Evolutionary conservation across 306 rosid genomes (phyloP).

Genomic region (Myrica gale): DNA sequence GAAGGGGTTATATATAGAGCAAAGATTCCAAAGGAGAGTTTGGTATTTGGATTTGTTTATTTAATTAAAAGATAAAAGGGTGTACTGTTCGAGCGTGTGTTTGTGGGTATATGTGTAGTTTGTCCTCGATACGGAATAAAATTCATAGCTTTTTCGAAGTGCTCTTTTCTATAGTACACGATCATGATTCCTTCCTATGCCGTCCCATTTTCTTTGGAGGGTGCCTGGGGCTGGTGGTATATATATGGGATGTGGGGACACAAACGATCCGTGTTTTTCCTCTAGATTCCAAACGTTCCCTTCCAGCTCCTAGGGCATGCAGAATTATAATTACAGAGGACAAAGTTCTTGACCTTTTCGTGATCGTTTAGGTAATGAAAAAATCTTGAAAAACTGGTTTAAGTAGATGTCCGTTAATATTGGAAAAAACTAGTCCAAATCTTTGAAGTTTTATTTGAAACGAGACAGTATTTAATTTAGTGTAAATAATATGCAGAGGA

Average conservation of each 20-base stretch:
- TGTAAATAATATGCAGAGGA: too few relatives aligned
- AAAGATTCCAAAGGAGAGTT: constrained; percentile 5
- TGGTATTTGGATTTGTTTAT: not conserved
- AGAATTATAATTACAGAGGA: too few relatives aligned
- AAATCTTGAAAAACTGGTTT: too few relatives aligned
- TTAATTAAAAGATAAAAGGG: not conserved
- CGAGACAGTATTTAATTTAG: too few relatives aligned
- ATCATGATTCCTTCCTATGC: not conserved
- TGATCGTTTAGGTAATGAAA: too few relatives aligned
- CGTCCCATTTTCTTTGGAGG: not conserved
- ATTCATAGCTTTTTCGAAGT: not conserved
- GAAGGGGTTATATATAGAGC: constrained; percentile 5
- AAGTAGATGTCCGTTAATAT: too few relatives aligned
- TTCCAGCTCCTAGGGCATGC: not conserved
- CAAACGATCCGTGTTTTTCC: not conserved
- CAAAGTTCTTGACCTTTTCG: not conserved
- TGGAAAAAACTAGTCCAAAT: too few relatives aligned
- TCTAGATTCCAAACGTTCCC: not conserved
- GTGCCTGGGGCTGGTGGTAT: not conserved
- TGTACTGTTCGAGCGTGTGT: too few relatives aligned
- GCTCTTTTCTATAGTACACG: not conserved
- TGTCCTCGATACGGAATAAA: constrained; percentile 25
- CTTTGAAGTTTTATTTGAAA: too few relatives aligned
- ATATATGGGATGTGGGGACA: not conserved
- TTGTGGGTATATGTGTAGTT: not conserved